phyloP scores from a whole-genome alignment of 148 eudicot genomes.

The Beta vulgaris region DNA sequence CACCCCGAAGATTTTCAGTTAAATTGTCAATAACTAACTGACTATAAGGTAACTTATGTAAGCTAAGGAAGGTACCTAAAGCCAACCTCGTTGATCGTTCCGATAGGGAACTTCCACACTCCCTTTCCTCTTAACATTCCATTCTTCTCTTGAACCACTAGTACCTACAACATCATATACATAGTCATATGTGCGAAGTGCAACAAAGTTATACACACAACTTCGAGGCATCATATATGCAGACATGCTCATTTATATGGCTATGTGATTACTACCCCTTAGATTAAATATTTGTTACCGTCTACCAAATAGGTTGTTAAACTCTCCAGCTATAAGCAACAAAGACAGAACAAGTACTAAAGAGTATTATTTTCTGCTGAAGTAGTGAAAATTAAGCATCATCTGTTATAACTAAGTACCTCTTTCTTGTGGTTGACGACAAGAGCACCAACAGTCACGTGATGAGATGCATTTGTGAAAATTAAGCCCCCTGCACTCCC shows the following conservation, averaged over 20 bases:
- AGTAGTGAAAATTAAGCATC: neutral
- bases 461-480: constrained; percentile 63
- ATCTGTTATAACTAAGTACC: constrained; percentile 27
- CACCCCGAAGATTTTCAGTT: constrained; percentile 54
- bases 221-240: no score
- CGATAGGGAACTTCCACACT: constrained; percentile 67
- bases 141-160: constrained; percentile 60
- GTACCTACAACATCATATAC: constrained; percentile 37
- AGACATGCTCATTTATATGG: no score
- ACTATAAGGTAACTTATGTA: no score
- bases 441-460: constrained; percentile 72
- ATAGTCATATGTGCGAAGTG: neutral
- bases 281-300: no score
- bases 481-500: no score
- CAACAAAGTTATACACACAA: no score
- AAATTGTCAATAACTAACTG: neutral
- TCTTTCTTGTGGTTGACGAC: constrained; percentile 54
- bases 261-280: no score
- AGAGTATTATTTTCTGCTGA: no score
- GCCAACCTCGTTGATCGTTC: constrained; percentile 66
- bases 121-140: constrained; percentile 42
- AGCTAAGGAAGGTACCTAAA: no score
- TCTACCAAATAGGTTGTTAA: no score
- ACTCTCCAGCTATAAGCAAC: no score
- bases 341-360: no score